Percentiles rank a stretch among this genome's conserved stretches.
Conservation (phyloP, 1,284 basidiomycete species). For the Rhodofomes roseus region DNA sequence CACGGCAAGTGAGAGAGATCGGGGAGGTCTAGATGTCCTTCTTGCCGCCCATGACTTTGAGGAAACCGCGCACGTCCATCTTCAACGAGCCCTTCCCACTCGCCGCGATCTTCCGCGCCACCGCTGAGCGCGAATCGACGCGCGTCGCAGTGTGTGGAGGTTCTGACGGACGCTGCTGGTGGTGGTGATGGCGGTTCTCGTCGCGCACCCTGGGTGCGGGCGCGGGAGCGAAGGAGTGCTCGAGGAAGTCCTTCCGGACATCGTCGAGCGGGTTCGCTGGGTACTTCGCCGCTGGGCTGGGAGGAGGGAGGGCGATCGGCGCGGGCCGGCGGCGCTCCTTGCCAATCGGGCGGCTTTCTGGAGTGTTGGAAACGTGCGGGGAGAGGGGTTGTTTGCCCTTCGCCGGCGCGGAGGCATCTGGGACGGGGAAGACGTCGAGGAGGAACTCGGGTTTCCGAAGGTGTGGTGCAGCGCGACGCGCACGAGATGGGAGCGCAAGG, state of each 20-base stretch:
- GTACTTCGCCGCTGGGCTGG: constrained; percentile 24
- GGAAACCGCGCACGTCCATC: constrained; percentile 11
- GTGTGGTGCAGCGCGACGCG: constrained; percentile 29
- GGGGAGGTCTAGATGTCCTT: constrained; percentile 8
- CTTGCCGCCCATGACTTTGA: constrained; percentile 15
- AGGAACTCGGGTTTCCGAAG: constrained; percentile 32
- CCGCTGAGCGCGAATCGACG: constrained; percentile 1
- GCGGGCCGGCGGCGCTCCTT: constrained; percentile 24
- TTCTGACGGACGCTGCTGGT: neutral
- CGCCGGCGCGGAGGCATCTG: constrained; percentile 6
- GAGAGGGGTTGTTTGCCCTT: constrained; percentile 2
- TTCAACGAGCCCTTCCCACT: constrained; percentile 7
- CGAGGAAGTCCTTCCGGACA: constrained; percentile 26
- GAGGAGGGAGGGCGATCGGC: constrained; percentile 26
- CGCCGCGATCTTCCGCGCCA: constrained; percentile 8
- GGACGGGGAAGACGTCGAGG: constrained; percentile 28
- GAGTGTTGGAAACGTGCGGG: constrained; percentile 6
- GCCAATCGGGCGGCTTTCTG: constrained; percentile 8
- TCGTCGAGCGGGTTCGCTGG: constrained; percentile 27
- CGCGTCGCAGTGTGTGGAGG: neutral
- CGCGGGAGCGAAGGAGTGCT: constrained; percentile 25
- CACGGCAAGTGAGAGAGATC: neutral
- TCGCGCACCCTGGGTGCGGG: constrained; percentile 5
- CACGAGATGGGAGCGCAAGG: constrained; percentile 29
- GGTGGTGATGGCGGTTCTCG: neutral